Evolutionary conservation across 2,329 filamentous ascomycete genomes (phyloP).

Genomic region (Arthrobotrys entomopaga): DNA sequence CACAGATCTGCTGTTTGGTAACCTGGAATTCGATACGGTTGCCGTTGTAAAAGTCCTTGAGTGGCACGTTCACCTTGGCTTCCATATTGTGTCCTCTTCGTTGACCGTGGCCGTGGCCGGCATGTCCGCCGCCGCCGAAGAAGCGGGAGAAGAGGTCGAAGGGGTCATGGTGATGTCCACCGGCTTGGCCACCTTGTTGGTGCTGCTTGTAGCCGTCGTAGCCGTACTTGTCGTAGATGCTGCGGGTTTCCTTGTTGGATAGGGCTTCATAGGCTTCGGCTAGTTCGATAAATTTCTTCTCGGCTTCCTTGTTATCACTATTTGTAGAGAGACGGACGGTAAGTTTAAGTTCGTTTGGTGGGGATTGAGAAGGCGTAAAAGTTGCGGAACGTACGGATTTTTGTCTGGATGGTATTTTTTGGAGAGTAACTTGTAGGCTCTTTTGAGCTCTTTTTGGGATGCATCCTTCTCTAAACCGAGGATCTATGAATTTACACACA

Average conservation of each 20-base stretch:
- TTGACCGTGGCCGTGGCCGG: conserved; percentile 74
- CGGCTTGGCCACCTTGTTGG: conserved; percentile 74
- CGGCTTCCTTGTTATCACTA: conserved; percentile 80
- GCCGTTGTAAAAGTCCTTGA: conserved; percentile 93
- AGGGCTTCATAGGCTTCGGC: conserved; percentile 96
- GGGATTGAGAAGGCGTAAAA: conserved; percentile 3
- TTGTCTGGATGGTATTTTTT: conserved; percentile 99
- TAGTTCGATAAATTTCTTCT: conserved; percentile 91
- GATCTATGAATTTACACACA: conserved; percentile 67
- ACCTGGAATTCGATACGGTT: conserved; percentile 85
- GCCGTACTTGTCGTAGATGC: conserved; percentile 93
- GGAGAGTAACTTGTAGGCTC: conserved; percentile 87
- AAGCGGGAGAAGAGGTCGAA: conserved; percentile 97
- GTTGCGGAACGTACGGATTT: conserved; percentile 78
- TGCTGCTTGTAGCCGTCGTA: conserved; percentile 89
- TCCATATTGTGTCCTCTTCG: conserved; percentile 89
- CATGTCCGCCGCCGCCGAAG: conserved; percentile 86
- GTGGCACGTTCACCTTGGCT: conserved; percentile 78
- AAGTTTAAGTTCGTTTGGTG: neutral
- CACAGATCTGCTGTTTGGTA: conserved; percentile 95
- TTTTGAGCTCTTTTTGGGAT: conserved; percentile 88
- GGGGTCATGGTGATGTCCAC: conserved; percentile 76
- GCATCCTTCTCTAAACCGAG: conserved; percentile 83
- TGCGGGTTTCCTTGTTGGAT: conserved; percentile 78
- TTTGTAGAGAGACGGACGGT: neutral